These are phyloP conservation scores for Emergomyces pasteurianus DNA, from an alignment of 2,329 filamentous ascomycete genomes.

Conservation along the genomic window DNA sequence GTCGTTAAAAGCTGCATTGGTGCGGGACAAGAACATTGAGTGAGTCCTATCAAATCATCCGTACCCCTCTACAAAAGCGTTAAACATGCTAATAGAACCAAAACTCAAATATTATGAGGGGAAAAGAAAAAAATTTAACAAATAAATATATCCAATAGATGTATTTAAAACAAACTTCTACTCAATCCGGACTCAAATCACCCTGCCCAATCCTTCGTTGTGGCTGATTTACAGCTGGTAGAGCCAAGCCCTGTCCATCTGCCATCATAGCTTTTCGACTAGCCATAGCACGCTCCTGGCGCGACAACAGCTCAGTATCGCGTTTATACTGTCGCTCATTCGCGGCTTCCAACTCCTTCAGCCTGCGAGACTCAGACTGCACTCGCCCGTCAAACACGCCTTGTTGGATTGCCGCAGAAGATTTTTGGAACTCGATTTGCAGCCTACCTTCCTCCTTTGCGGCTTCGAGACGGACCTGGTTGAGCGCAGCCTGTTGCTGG, in stretches of 20 bases:
- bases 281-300: conserved; percentile 8
- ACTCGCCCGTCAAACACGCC: conserved; percentile 8
- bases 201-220: conserved; percentile 1
- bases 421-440: conserved; percentile 7
- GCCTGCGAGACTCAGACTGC: conserved; percentile 5
- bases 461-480: conserved; percentile 8
- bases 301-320: conserved; percentile 8
- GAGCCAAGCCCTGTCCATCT: not conserved
- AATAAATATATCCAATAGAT: too few species aligned
- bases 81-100: not conserved
- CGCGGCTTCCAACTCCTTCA: conserved; percentile 9
- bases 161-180: not conserved
- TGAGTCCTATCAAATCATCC: not conserved
- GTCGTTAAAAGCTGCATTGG: too few species aligned
- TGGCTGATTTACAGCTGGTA: not conserved
- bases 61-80: not conserved
- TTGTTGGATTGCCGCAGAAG: conserved; percentile 5
- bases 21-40: too few species aligned
- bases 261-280: conserved; percentile 5
- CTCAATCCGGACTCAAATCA: conserved; percentile 9
- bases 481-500: conserved; percentile 6
- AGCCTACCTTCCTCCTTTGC: conserved; percentile 5
- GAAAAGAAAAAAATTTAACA: not conserved
- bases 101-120: not conserved
- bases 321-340: conserved; percentile 11